Conservation (phyloP, 2,329 filamentous ascomycete species). For the Grosmannia clavigera region DNA sequence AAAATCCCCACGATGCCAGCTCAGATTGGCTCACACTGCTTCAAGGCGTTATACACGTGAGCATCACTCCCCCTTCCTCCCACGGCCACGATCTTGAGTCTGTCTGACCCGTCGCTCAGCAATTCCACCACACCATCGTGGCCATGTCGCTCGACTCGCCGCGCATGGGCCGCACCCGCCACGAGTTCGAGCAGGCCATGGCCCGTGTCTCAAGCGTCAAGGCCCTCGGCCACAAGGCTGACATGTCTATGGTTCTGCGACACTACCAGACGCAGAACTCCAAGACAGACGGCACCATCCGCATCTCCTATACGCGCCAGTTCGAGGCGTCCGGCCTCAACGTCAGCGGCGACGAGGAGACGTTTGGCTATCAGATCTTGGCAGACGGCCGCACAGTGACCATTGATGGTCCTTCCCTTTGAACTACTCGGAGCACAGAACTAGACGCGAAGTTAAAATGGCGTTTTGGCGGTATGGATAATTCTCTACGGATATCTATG, state of each 20-base stretch:
- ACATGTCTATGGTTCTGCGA: conserved; percentile 9
- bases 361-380: conserved; percentile 2
- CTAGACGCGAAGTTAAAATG: too few species aligned
- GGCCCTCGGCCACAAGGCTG: conserved; percentile 3
- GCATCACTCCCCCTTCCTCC: not conserved
- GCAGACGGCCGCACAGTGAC: conserved; percentile 6
- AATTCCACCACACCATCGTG: conserved; percentile 11
- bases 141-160: conserved; percentile 5
- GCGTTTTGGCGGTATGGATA: too few species aligned
- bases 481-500: too few species aligned
- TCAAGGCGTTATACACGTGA: conserved; percentile 4
- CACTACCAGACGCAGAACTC: not conserved
- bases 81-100: not conserved
- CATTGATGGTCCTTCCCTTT: not conserved
- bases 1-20: not conserved
- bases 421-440: too few species aligned
- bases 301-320: conserved; percentile 6
- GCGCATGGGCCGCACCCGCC: not conserved
- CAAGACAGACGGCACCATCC: conserved; percentile 8
- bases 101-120: not conserved
- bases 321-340: conserved; percentile 1
- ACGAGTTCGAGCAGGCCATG: conserved; percentile 2
- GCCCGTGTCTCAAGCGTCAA: conserved; percentile 5
- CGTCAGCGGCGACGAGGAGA: not conserved
- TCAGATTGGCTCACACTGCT: conserved; percentile 6